Percentiles rank a stretch among this genome's conserved stretches.
These are phyloP conservation scores for Amanita phalloides DNA, from an alignment of 768 basidiomycete species.

Conservation along the genomic window DNA sequence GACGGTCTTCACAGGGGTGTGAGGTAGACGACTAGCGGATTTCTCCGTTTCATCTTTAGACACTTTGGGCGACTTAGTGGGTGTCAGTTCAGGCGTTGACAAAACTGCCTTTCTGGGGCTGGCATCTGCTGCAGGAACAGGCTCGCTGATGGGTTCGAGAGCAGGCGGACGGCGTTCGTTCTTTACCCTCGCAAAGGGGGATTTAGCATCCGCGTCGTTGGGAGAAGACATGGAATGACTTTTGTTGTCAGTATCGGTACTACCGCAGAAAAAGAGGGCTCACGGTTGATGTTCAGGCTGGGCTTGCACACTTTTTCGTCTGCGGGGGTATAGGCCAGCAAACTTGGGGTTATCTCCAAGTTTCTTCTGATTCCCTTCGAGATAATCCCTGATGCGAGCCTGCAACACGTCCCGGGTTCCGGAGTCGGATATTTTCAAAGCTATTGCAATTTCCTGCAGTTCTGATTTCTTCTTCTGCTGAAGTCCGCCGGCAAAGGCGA, in stretches of 20 bases:
- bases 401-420: slow-evolving; percentile 60
- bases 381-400: slow-evolving; percentile 49
- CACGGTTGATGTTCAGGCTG: slow-evolving; percentile 8
- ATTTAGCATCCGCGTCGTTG: slow-evolving; percentile 12
- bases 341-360: slow-evolving; percentile 51
- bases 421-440: slow-evolving; percentile 37
- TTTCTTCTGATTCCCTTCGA: slow-evolving; percentile 40
- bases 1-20: slow-evolving; percentile 29
- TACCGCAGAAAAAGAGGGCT: slow-evolving; percentile 6
- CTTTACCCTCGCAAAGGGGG: slow-evolving; percentile 16
- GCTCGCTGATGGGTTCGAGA: slow-evolving; percentile 32
- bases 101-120: slow-evolving; percentile 13
- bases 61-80: slow-evolving; percentile 13
- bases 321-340: slow-evolving; percentile 39
- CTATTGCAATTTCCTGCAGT: slow-evolving; percentile 47
- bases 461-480: slow-evolving; percentile 62
- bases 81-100: slow-evolving; percentile 25
- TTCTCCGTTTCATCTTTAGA: slow-evolving; percentile 5
- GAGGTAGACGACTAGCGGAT: slow-evolving; percentile 30
- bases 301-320: slow-evolving; percentile 33
- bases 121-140: slow-evolving; percentile 39
- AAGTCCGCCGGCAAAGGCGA: slow-evolving; percentile 40
- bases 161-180: slow-evolving; percentile 6
- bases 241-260: slow-evolving; percentile 7
- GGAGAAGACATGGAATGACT: background rate